These are phyloP conservation scores for Cercospora nicotianae DNA, from an alignment of 2,329 filamentous ascomycete genomes.

Conservation along the genomic window DNA sequence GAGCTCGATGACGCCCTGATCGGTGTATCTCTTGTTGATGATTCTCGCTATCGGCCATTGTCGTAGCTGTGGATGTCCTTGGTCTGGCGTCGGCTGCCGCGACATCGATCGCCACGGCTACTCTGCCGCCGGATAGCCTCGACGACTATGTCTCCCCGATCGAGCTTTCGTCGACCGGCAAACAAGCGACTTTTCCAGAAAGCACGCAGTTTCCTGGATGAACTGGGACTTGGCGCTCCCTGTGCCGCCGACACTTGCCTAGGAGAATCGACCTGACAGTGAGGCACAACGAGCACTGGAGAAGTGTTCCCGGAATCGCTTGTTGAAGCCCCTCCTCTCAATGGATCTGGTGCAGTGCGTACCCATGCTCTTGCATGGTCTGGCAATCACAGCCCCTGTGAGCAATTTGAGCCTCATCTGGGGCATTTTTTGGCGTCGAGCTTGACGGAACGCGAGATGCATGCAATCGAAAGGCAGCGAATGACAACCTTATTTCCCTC, in stretches of 20 bases:
- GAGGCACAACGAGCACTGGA: not conserved
- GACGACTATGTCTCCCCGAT: not conserved
- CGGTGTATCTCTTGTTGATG: not conserved
- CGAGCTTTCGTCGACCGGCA: not conserved
- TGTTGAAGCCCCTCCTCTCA: not conserved
- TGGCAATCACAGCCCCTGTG: not conserved
- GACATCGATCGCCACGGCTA: not conserved
- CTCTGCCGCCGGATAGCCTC: not conserved
- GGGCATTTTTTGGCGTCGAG: not conserved
- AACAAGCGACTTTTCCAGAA: not conserved
- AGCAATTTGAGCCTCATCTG: conserved; percentile 4
- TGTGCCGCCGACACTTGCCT: not conserved
- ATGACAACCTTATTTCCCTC: not conserved
- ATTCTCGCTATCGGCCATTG: not conserved
- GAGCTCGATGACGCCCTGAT: conserved; percentile 2
- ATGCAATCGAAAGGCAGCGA: not conserved
- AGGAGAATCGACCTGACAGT: not conserved
- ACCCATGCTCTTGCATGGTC: not conserved
- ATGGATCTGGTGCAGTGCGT: not conserved
- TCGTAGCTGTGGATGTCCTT: not conserved
- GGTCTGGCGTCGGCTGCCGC: not conserved
- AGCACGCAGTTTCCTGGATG: not conserved
- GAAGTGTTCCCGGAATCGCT: not conserved
- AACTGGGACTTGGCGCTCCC: not conserved
- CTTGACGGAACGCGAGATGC: not conserved